Evolutionary conservation across 129 eudicot species (phyloP).

Genomic region (Artemisia tridentata): DNA sequence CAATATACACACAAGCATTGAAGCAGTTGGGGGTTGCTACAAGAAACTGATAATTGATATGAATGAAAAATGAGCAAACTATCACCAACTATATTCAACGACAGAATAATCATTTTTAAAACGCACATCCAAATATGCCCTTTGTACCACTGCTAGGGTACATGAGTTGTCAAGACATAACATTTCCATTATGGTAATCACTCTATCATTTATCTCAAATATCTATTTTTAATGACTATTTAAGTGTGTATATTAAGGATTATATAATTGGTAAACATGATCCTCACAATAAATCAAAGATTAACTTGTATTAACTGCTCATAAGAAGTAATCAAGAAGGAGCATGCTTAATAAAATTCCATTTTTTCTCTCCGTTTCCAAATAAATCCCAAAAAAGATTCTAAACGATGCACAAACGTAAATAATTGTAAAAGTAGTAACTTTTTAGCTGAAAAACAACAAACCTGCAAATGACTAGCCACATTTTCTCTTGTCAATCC

Average conservation of each 20-base stretch:
- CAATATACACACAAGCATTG: background rate
- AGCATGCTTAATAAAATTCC: conserved; percentile 27
- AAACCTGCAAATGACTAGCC: conserved; percentile 61
- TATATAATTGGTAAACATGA: conserved; percentile 23
- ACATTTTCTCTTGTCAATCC: conserved; percentile 45
- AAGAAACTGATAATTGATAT: background rate
- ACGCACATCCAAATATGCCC: background rate
- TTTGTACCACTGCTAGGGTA: background rate
- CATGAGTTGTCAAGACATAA: background rate
- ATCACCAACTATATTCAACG: background rate
- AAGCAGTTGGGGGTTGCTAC: background rate
- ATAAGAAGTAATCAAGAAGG: conserved; percentile 13
- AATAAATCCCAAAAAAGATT: conserved; percentile 8
- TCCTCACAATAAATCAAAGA: conserved; percentile 25
- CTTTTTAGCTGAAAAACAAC: conserved; percentile 1
- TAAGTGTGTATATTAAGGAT: conserved; percentile 31
- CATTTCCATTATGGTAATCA: conserved; percentile 23
- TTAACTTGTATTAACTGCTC: conserved; percentile 27
- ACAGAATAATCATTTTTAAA: background rate
- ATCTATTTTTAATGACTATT: conserved; percentile 28
- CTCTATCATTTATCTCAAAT: conserved; percentile 28
- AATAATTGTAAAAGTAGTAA: background rate
- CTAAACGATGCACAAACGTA: background rate
- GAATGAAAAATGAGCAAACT: background rate
- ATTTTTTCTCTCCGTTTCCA: conserved; percentile 7